phyloP scores from a whole-genome alignment of 2,329 filamentous ascomycete species.

The Onygena corvina region DNA sequence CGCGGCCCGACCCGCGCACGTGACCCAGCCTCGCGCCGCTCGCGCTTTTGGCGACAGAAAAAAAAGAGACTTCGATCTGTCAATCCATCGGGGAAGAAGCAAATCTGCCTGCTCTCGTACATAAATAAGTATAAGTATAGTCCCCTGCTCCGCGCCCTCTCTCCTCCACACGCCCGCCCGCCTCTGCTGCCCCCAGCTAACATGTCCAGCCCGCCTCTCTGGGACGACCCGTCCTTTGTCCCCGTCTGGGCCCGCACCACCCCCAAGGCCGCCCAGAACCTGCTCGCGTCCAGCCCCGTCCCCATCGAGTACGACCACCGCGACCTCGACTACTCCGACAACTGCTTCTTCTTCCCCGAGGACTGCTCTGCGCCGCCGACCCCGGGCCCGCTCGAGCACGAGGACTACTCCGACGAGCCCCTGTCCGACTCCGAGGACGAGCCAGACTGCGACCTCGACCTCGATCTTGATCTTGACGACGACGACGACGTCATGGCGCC shows the following conservation, averaged over 20 bases:
- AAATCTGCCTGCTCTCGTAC: background rate
- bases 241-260: slow-evolving; percentile 31
- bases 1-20: too few species aligned
- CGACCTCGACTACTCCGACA: slow-evolving; percentile 33
- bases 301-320: slow-evolving; percentile 35
- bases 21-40: background rate
- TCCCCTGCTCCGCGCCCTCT: background rate
- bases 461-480: slow-evolving; percentile 16
- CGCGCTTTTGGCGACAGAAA: background rate
- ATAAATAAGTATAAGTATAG: too few species aligned
- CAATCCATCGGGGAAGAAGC: background rate
- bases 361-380: too few species aligned
- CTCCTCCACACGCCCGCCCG: background rate
- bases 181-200: background rate
- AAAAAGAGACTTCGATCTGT: background rate
- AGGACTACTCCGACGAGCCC: slow-evolving; percentile 6
- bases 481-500: slow-evolving; percentile 29
- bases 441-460: slow-evolving; percentile 21
- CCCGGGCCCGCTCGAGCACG: too few species aligned
- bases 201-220: too few species aligned
- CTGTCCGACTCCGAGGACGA: slow-evolving; percentile 17
- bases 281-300: slow-evolving; percentile 30
- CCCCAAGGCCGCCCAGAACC: slow-evolving; percentile 30
- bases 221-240: slow-evolving; percentile 18
- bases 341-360: slow-evolving; percentile 35